phyloP scores from a whole-genome alignment of 73 alveolate species.

The Paramecium sexaurelia region DNA sequence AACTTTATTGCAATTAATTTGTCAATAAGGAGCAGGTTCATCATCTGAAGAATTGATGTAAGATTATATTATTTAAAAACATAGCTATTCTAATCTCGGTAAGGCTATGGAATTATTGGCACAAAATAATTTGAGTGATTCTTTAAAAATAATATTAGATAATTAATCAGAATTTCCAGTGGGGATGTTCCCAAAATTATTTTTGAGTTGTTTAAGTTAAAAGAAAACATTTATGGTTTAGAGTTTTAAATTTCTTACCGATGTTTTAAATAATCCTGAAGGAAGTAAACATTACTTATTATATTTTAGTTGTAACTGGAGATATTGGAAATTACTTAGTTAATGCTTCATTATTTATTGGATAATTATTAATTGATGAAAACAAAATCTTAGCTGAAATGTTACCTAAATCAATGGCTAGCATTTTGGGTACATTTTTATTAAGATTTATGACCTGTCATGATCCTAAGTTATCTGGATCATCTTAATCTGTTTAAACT shows the following conservation, averaged over 20 bases:
- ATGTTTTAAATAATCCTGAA: conserved; percentile 57
- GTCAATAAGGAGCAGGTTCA: not conserved
- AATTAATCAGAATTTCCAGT: conserved; percentile 24
- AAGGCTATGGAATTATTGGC: not conserved
- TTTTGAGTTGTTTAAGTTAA: not conserved
- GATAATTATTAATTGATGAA: conserved; percentile 34
- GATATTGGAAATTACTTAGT: conserved; percentile 49
- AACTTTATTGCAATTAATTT: not conserved
- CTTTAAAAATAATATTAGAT: not conserved
- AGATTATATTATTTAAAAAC: not conserved
- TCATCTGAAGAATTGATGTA: not conserved
- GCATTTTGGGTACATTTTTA: conserved; percentile 7
- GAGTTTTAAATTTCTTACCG: conserved; percentile 36
- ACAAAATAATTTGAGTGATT: not conserved
- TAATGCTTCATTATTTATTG: conserved; percentile 49
- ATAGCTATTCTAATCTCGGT: not conserved
- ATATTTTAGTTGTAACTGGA: not conserved
- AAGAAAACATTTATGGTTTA: not conserved
- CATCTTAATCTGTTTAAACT: not conserved
- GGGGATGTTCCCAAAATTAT: not conserved
- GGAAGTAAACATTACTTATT: not conserved
- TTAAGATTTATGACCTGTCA: conserved; percentile 52
- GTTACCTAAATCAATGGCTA: not conserved
- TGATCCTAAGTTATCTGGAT: not conserved
- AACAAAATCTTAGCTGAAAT: not conserved